These are phyloP conservation scores for Protomyces lactucae-debilis DNA, from an alignment of 1,139 yeast genomes.

Conservation along the genomic window DNA sequence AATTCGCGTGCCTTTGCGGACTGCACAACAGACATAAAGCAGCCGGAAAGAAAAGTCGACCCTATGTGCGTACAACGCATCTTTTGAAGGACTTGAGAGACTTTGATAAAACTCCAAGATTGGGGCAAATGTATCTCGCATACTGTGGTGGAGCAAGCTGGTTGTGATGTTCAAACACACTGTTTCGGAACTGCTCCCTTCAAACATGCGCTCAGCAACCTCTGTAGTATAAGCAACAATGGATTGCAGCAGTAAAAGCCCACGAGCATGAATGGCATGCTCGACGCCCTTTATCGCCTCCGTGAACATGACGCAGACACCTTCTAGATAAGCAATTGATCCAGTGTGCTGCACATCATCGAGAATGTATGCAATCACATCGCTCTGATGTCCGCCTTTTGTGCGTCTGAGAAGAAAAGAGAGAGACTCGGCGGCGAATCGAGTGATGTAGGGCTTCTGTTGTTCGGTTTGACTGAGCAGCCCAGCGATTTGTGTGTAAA, in stretches of 20 bases:
- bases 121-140: constrained; percentile 21
- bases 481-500: constrained; percentile 61
- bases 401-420: constrained; percentile 77
- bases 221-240: constrained; percentile 2
- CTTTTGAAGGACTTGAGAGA: neutral
- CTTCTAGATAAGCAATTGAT: constrained; percentile 45
- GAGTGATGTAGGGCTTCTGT: constrained; percentile 60
- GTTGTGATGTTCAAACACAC: constrained; percentile 6
- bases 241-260: constrained; percentile 10
- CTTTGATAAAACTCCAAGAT: neutral
- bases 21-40: constrained; percentile 20
- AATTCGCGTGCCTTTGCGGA: constrained; percentile 42
- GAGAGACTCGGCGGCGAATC: constrained; percentile 87
- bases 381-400: constrained; percentile 47
- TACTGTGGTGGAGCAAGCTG: constrained; percentile 22
- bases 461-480: constrained; percentile 48
- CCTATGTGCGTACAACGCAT: neutral
- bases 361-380: constrained; percentile 52
- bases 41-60: constrained; percentile 7
- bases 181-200: neutral
- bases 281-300: constrained; percentile 73
- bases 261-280: constrained; percentile 62
- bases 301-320: constrained; percentile 59
- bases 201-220: neutral
- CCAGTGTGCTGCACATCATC: constrained; percentile 43